phyloP scores from a whole-genome alignment of 305 asterid genomes.

The Fraxinus latifolia region DNA sequence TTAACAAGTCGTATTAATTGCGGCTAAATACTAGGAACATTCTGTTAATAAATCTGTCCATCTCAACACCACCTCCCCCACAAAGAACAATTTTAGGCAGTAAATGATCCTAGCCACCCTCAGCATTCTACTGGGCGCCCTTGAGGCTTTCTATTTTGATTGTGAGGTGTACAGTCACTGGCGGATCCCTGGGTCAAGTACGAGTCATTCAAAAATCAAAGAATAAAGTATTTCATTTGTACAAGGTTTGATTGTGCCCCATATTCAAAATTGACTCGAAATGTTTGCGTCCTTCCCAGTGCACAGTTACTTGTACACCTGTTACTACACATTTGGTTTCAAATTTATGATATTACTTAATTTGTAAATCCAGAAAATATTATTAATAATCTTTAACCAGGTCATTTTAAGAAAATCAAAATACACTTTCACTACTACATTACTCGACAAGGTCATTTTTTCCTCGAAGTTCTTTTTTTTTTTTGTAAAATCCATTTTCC shows the following conservation, averaged over 20 bases:
- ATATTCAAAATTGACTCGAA: too few relatives aligned
- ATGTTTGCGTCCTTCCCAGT: neutral
- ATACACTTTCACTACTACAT: neutral
- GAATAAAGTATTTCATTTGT: neutral
- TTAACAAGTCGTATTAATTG: neutral
- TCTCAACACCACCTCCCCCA: neutral
- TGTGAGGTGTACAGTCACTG: neutral
- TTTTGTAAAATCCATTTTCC: constrained; percentile 5
- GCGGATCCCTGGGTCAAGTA: neutral
- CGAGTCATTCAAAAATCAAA: neutral
- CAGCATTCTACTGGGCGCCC: neutral
- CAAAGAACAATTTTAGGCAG: neutral
- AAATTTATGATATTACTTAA: neutral
- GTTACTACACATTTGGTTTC: neutral
- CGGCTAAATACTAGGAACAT: neutral
- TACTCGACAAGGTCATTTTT: neutral
- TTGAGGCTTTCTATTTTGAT: neutral
- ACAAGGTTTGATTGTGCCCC: neutral
- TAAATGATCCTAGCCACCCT: neutral
- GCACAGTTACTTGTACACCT: neutral
- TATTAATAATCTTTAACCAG: neutral
- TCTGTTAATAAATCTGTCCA: neutral
- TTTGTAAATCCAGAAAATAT: neutral
- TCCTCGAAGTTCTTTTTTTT: neutral
- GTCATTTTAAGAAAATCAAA: neutral